Evolutionary conservation across 2,329 filamentous ascomycete species (phyloP).

Genomic region (Cladosporium oxysporum): DNA sequence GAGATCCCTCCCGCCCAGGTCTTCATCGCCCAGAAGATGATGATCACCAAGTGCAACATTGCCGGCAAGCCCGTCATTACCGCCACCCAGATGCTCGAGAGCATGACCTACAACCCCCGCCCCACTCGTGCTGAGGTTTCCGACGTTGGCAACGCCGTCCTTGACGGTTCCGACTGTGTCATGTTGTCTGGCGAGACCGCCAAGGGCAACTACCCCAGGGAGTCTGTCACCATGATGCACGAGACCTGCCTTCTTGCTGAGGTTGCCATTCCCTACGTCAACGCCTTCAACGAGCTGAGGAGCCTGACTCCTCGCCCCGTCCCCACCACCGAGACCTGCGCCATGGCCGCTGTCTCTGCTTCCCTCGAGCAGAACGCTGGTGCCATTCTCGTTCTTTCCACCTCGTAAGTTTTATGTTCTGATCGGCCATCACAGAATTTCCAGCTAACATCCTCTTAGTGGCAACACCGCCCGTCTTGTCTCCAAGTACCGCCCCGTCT

Average conservation of each 20-base stretch:
- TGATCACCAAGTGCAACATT: conserved; percentile 99
- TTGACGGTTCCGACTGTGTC: conserved; percentile 97
- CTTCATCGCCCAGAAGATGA: conserved; percentile 99
- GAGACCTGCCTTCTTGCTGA: conserved; percentile 95
- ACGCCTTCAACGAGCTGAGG: conserved; percentile 93
- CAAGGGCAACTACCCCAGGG: conserved; percentile 91
- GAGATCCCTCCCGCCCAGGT: conserved; percentile 98
- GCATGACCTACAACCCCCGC: conserved; percentile 99
- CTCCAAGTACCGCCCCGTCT: conserved; percentile 98
- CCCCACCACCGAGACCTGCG: conserved; percentile 86
- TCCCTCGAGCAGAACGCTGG: conserved; percentile 95
- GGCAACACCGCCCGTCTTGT: conserved; percentile 92
- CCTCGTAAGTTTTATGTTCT: conserved; percentile 70
- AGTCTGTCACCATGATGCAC: conserved; percentile 97
- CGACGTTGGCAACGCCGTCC: conserved; percentile 96
- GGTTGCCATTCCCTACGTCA: conserved; percentile 95
- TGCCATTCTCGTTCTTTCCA: conserved; percentile 93
- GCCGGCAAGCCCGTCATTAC: conserved; percentile 98
- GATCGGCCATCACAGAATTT: conserved; percentile 82
- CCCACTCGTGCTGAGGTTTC: conserved; percentile 98
- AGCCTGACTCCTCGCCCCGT: conserved; percentile 80
- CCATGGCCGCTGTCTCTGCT: conserved; percentile 94
- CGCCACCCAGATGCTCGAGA: conserved; percentile 99
- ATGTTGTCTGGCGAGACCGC: conserved; percentile 99
- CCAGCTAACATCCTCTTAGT: conserved; percentile 54